Conservation (phyloP, 495 filamentous ascomycete genomes). For the Cetradonia linearis region DNA sequence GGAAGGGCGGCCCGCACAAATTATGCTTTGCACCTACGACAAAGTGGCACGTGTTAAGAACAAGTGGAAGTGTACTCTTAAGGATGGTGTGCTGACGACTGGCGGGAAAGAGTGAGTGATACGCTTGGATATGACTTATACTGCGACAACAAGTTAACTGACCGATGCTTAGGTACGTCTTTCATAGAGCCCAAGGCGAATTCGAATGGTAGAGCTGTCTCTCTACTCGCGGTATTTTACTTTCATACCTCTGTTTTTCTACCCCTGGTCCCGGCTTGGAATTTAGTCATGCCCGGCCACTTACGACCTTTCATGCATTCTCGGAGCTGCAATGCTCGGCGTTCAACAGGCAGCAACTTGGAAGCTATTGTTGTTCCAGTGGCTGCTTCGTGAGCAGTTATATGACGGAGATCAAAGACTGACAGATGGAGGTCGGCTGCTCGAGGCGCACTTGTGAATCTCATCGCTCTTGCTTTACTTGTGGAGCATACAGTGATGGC, state of each 20-base stretch:
- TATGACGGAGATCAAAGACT: neutral
- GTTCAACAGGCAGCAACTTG: neutral
- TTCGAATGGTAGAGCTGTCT: conserved; percentile 73
- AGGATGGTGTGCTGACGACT: conserved; percentile 89
- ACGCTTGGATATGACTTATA: conserved; percentile 8
- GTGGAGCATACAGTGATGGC: neutral
- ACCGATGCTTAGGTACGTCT: conserved; percentile 61
- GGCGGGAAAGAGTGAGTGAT: conserved; percentile 70
- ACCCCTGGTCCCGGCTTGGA: neutral
- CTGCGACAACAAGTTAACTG: conserved; percentile 16
- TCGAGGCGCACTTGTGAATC: neutral
- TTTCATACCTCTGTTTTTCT: neutral
- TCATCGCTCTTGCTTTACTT: neutral
- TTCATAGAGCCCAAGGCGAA: conserved; percentile 92
- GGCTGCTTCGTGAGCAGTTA: neutral
- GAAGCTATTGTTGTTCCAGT: neutral
- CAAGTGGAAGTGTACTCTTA: conserved; percentile 99
- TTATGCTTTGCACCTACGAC: conserved; percentile 98
- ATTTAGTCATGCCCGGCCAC: neutral
- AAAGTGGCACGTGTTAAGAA: conserved; percentile 99
- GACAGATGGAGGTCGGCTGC: neutral
- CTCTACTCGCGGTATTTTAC: neutral
- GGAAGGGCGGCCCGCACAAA: conserved; percentile 63
- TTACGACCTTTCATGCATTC: conserved; percentile 1
- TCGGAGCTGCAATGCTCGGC: neutral